Evolutionary conservation across 495 filamentous ascomycete species (phyloP), one percentile per base, ranked within the genome.

Genomic region (Wilcoxina mikolae): DNA sequence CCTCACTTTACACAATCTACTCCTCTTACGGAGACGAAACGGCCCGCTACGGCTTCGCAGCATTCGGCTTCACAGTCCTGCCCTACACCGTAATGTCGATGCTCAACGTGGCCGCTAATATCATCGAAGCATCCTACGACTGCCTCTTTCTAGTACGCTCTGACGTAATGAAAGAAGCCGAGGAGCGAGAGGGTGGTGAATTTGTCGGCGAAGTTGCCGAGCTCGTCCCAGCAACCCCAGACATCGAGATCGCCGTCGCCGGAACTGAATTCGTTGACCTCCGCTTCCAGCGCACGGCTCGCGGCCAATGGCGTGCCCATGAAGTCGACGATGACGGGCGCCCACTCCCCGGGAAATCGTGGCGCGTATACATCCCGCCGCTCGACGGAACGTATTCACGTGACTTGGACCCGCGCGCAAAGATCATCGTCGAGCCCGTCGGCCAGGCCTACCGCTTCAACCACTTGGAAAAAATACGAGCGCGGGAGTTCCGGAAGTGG

Each of bases 31-130:
- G 68, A 2, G 58, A 66, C 46, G 71, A 75, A 54, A 57, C 72
- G 11, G 15, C 41, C 1, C 51, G 9, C 4, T 74, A 69, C 53
- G 72, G 72, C 24, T 74, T 70, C 53, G 69, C 71, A 0, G 70
- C 72, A 11, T 74, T 70, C 51, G 70, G 71, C 10, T 66, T 74
- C 17, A 72, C 72, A 0, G 71, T 74, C 3, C 42, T 68, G 2
- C 72, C 78, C 0, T 85, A 84, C 65, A 77, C 81, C 35, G 67
- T 84, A 35, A 75, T 85, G 53, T 83, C 81, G 3, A 78, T 84
- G 54, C 72, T 79, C 24, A 85, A 85, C 65, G 73, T 75, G 7
- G 73, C 73, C n/a, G 71, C 67, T 3, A 66, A 65, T 27, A 48
- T 72, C 18, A 44, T 67, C 20, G 65, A 61, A 22, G 65, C 69